Percentiles rank a stretch among this genome's conserved stretches.
phyloP scores from a whole-genome alignment of 2,329 filamentous ascomycete genomes.

The Colletotrichum sp. region DNA sequence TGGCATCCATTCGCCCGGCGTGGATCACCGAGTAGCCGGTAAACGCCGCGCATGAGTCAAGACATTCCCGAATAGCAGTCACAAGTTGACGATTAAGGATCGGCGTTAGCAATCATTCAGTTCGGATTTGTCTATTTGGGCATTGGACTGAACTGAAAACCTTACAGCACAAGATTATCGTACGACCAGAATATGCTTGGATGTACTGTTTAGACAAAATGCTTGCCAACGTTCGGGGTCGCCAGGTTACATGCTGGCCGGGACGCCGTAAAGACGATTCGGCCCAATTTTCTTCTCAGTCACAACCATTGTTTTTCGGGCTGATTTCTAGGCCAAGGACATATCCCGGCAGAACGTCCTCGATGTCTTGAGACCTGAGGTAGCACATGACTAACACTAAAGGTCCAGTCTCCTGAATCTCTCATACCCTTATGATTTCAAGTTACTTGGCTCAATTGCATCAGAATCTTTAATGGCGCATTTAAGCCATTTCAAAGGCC shows the following conservation, averaged over 20 bases:
- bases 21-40: not conserved
- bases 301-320: not conserved
- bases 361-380: not conserved
- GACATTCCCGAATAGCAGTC: not conserved
- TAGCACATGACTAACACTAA: not conserved
- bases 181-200: not conserved
- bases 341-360: not conserved
- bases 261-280: not conserved
- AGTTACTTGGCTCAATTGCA: not conserved
- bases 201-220: not conserved
- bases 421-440: not conserved
- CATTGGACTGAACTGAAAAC: not conserved
- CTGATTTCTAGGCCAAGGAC: not conserved
- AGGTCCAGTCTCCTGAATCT: not conserved
- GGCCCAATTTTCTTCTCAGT: not conserved
- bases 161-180: not conserved
- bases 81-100: not conserved
- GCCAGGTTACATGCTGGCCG: not conserved
- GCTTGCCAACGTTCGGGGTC: not conserved
- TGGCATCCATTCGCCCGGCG: not conserved
- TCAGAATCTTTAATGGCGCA: not conserved
- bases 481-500: not conserved
- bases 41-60: not conserved
- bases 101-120: not conserved
- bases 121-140: not conserved